phyloP scores from a whole-genome alignment of 805 yeast species.

The Brettanomyces bruxellensis region DNA sequence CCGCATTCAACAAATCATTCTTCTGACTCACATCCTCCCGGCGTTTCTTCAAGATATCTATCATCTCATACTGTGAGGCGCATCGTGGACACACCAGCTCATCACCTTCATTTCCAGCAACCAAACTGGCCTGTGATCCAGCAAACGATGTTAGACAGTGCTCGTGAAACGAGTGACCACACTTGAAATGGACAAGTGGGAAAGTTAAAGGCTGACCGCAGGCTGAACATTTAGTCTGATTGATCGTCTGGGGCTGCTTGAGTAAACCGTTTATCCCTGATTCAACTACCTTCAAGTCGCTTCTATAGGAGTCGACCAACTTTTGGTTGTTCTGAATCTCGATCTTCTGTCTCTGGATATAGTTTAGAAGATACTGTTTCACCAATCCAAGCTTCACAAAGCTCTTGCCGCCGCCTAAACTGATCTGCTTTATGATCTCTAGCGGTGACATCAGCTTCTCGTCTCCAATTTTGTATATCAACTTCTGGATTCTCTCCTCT shows the following conservation, averaged over 20 bases:
- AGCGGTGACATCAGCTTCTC: slow-evolving; percentile 57
- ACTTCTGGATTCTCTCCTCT: slow-evolving; percentile 34
- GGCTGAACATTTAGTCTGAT: slow-evolving; percentile 50
- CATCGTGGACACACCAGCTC: slow-evolving; percentile 63
- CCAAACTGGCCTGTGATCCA: too few relatives aligned
- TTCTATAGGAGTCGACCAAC: slow-evolving; percentile 57
- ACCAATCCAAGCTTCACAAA: slow-evolving; percentile 55
- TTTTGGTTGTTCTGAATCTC: slow-evolving; percentile 64
- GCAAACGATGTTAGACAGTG: slow-evolving; percentile 37
- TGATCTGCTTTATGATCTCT: slow-evolving; percentile 65
- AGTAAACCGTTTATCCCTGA: slow-evolving; percentile 43
- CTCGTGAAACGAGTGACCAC: slow-evolving; percentile 82
- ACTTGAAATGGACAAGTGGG: slow-evolving; percentile 77
- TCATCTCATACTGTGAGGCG: slow-evolving; percentile 57
- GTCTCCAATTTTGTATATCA: slow-evolving; percentile 46
- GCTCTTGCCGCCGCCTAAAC: slow-evolving; percentile 46
- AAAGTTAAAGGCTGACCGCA: slow-evolving; percentile 61
- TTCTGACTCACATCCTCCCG: slow-evolving; percentile 58
- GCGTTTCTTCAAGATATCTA: slow-evolving; percentile 45
- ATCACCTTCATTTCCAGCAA: slow-evolving; percentile 14
- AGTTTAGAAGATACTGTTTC: slow-evolving; percentile 55
- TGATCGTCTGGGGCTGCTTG: slow-evolving; percentile 41
- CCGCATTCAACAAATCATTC: slow-evolving; percentile 50
- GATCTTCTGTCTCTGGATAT: slow-evolving; percentile 46
- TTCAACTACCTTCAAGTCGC: slow-evolving; percentile 52